Evolutionary conservation across 768 basidiomycete genomes (phyloP), one percentile per base, ranked within the genome.

Genomic region (Leccinum ochraceum): DNA sequence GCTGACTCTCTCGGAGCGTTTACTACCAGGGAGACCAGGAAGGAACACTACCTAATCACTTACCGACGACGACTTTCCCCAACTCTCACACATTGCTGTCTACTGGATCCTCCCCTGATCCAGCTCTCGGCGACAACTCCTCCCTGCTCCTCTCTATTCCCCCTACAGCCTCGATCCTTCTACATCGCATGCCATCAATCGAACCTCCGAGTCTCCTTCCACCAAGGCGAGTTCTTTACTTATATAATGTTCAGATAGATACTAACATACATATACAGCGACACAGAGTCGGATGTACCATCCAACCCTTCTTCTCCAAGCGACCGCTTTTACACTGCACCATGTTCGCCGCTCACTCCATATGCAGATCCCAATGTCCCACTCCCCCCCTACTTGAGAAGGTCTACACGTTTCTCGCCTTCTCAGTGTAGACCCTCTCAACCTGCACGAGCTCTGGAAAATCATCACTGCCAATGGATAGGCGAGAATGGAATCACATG

Each of bases 71-170:
- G 17, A 42, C 17, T 42, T 42, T 0, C 17, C 17, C 39, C 17
- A 0, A n/a, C 8, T 28, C 28, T 28, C 7, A 6, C 0, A 28
- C 28, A 28, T 28, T 28, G 28, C 7, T 28, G 28, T 28, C 28
- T 28, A 28, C 28, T 28, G 28, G 7, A 28, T 28, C 7, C 28
- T 28, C 28, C 28, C 8, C 28, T 28, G 28, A 28, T 28, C 28
- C 28, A 28, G 17, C 24, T 39, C 37, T 17, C 2, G 17, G 54
- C 30, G 70, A 71, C 62, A 37, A 64, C 39, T 69, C 1, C 28
- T 28, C 16, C 37, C 14, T 16, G 16, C 37, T 7, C 37, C 16
- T 17, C 6, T 17, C 37, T 17, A 17, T 7, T 3, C 37, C 37
- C 16, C 37, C 37, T 16, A 13, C 37, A 17, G 16, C 37, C 37